Evolutionary conservation across 345 rosid genomes (phyloP).

Genomic region (Salix brachista): DNA sequence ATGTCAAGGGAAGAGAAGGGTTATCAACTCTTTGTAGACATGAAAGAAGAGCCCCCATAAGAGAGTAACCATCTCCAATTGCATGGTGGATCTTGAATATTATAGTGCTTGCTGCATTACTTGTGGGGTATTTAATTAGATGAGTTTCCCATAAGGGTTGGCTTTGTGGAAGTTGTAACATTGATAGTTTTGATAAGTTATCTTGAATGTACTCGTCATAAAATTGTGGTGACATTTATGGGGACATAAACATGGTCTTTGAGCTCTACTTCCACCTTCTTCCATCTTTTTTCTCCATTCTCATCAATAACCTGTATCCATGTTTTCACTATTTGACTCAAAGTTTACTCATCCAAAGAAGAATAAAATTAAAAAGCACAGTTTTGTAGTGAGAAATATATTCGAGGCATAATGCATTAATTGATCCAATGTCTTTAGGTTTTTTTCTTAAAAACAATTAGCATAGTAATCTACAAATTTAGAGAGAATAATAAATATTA

Average conservation of each 20-base stretch:
- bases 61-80: constrained; percentile 51
- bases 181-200: constrained; percentile 30
- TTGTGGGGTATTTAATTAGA: constrained; percentile 38
- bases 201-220: constrained; percentile 29
- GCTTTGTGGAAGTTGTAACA: constrained; percentile 29
- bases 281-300: constrained; percentile 35
- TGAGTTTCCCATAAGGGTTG: constrained; percentile 57
- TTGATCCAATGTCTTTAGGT: too few relatives aligned
- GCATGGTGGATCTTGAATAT: constrained; percentile 61
- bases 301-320: constrained; percentile 23
- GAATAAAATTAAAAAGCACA: too few relatives aligned
- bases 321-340: too few relatives aligned
- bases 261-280: constrained; percentile 30
- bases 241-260: constrained; percentile 35
- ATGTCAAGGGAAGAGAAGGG: constrained; percentile 40
- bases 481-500: too few relatives aligned
- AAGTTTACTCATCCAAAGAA: too few relatives aligned
- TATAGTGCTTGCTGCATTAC: constrained; percentile 23
- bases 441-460: too few relatives aligned
- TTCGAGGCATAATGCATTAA: too few relatives aligned
- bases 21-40: constrained; percentile 44
- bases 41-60: constrained; percentile 57
- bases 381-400: too few relatives aligned
- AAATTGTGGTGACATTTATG: constrained; percentile 18
- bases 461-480: too few relatives aligned